Evolutionary conservation across 2,329 filamentous ascomycete species (phyloP).

Genomic region (Lachnellula occidentalis): DNA sequence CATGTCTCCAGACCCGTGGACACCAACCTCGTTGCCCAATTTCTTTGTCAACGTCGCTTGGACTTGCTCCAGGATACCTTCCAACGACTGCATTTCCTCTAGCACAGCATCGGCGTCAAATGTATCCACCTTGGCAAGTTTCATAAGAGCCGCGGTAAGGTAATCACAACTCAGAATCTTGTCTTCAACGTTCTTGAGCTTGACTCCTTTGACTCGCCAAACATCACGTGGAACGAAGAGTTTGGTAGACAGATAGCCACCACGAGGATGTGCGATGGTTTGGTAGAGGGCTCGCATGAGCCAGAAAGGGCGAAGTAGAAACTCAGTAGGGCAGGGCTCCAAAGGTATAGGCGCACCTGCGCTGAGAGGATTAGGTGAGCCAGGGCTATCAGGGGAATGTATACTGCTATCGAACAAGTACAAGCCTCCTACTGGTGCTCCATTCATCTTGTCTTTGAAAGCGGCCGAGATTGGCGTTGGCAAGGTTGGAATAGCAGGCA

Average conservation of each 20-base stretch:
- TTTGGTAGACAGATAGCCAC: slow-evolving; percentile 86
- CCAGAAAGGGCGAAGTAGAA: slow-evolving; percentile 93
- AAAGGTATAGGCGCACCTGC: slow-evolving; percentile 68
- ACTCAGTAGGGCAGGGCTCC: slow-evolving; percentile 86
- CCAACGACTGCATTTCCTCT: slow-evolving; percentile 89
- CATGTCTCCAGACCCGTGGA: slow-evolving; percentile 64
- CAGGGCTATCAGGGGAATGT: slow-evolving; percentile 59
- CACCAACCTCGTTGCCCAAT: slow-evolving; percentile 87
- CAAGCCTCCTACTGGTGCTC: slow-evolving; percentile 59
- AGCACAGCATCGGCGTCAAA: slow-evolving; percentile 86
- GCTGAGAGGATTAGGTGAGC: slow-evolving; percentile 58
- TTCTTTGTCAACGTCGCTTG: slow-evolving; percentile 73
- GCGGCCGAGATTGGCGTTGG: slow-evolving; percentile 63
- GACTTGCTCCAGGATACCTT: slow-evolving; percentile 79
- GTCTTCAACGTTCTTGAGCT: slow-evolving; percentile 85
- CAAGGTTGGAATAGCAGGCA: slow-evolving; percentile 54
- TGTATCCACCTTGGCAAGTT: slow-evolving; percentile 77
- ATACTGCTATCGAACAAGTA: slow-evolving; percentile 82
- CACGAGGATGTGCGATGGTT: slow-evolving; percentile 83
- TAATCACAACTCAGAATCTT: slow-evolving; percentile 90
- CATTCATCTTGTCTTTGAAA: slow-evolving; percentile 53
- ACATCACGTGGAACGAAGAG: slow-evolving; percentile 90
- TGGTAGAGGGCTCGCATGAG: slow-evolving; percentile 92
- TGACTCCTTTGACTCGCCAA: slow-evolving; percentile 91
- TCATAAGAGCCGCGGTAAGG: slow-evolving; percentile 80